These are phyloP conservation scores for Metschnikowia cubensis DNA, from an alignment of 805 yeast genomes.

Conservation along the genomic window DNA sequence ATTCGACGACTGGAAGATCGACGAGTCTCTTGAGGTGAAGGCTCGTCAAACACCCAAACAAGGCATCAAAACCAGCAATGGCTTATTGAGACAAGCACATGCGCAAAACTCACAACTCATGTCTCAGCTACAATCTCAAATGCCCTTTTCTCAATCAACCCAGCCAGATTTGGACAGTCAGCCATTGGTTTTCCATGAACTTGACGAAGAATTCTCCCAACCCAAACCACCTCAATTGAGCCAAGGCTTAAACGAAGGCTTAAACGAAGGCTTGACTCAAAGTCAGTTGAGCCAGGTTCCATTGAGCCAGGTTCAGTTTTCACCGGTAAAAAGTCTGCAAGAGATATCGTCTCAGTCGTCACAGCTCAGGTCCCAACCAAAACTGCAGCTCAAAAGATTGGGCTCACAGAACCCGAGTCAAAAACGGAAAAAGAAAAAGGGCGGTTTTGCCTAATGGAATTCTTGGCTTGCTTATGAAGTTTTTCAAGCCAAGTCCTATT, in stretches of 20 bases:
- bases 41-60: background rate
- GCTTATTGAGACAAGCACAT: background rate
- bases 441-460: conserved; percentile 43
- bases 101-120: background rate
- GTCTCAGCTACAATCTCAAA: background rate
- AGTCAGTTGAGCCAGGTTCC: background rate
- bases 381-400: conserved; percentile 2
- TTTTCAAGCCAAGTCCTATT: background rate
- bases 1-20: conserved; percentile 7
- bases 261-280: no score
- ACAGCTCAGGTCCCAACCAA: conserved; percentile 1
- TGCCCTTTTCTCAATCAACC: background rate
- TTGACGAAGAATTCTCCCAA: background rate
- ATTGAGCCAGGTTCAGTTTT: no score
- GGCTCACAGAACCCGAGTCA: conserved; percentile 19
- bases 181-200: background rate
- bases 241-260: background rate
- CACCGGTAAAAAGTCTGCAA: no score
- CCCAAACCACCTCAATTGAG: background rate
- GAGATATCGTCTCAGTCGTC: background rate
- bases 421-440: conserved; percentile 40
- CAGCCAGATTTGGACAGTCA: background rate
- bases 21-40: background rate
- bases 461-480: no score
- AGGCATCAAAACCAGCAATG: background rate